phyloP scores from a whole-genome alignment of 768 basidiomycete species.

The Filobasidium wieringae region DNA sequence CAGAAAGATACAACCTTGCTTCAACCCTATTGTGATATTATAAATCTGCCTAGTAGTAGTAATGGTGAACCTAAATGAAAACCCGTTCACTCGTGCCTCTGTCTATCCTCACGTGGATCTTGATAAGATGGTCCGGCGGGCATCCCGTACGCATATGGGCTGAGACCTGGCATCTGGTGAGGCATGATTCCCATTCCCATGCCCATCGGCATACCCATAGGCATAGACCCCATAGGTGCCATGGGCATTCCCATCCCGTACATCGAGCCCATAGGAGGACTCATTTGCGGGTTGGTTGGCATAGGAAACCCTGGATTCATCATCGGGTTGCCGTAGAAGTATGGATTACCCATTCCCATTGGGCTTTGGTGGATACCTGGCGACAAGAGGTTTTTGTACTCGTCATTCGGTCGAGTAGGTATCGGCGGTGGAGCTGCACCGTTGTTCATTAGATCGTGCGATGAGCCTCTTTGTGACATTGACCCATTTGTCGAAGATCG shows the following conservation, averaged over 20 bases:
- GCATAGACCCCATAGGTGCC: no score
- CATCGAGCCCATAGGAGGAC: background rate
- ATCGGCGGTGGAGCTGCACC: constrained; percentile 27
- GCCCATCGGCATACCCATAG: no score
- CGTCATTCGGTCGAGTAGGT: constrained; percentile 28
- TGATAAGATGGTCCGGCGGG: background rate
- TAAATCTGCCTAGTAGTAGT: no score
- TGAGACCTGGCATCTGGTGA: background rate
- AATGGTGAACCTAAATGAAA: no score
- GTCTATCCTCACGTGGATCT: no score
- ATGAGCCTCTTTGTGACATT: background rate
- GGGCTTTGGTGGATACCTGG: constrained; percentile 14
- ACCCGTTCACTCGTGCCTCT: no score
- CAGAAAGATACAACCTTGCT: no score
- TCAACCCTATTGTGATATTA: no score
- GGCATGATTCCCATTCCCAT: no score
- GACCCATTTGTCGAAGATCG: background rate
- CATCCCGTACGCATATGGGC: background rate
- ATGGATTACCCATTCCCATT: background rate
- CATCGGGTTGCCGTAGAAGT: background rate
- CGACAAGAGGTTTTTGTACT: constrained; percentile 30
- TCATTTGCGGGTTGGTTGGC: background rate
- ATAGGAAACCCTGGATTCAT: background rate
- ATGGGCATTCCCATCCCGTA: background rate
- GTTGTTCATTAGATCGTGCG: no score